Percentiles rank a stretch among this genome's conserved stretches.
phyloP scores from a whole-genome alignment of 2,329 filamentous ascomycete species.

The Fusarium burgessii region DNA sequence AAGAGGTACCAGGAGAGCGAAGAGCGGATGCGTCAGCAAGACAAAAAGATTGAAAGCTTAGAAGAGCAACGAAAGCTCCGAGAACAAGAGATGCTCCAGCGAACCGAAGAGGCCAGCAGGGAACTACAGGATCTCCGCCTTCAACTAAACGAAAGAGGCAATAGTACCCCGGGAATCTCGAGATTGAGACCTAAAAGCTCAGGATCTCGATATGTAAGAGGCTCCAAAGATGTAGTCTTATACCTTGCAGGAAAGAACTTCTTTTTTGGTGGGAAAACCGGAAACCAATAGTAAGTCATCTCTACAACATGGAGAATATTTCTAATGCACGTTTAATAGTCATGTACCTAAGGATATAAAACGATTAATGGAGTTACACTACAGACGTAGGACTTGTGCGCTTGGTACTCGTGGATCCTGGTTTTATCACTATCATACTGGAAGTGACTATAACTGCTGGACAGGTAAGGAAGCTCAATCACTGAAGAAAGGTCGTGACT shows the following conservation, averaged over 20 bases:
- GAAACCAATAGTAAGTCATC: neutral
- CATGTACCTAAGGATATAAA: neutral
- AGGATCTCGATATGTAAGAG: neutral
- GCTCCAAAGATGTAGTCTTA: rapidly evolving
- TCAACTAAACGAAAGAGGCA: rapidly evolving
- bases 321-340: neutral
- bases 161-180: neutral
- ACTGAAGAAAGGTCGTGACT: too few relatives aligned
- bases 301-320: too few relatives aligned
- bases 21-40: neutral
- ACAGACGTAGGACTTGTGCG: neutral
- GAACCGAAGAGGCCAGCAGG: neutral
- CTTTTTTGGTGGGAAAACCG: neutral
- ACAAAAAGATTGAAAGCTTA: neutral
- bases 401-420: neutral
- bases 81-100: neutral
- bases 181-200: neutral
- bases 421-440: neutral
- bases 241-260: neutral
- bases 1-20: neutral
- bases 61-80: neutral
- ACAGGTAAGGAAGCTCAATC: neutral
- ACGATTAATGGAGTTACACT: neutral
- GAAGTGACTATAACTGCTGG: neutral
- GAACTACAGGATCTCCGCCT: neutral